A percentile compares a stretch with the other conserved stretches of the same genome.
These are phyloP conservation scores for Hypoxylon cercidicola DNA, from an alignment of 495 filamentous ascomycete species.

Conservation along the genomic window DNA sequence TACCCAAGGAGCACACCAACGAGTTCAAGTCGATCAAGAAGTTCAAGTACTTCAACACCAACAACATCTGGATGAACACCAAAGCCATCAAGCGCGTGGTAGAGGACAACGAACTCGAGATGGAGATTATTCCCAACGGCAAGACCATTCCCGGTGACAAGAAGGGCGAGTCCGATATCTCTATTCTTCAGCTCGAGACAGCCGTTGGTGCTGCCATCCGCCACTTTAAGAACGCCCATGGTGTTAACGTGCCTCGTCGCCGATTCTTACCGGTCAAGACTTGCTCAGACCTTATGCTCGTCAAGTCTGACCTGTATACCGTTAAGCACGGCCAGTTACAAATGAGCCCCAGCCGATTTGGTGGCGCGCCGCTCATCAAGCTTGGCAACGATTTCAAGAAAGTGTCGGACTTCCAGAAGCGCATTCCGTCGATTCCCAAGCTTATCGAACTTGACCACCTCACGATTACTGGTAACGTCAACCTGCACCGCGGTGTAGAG, in stretches of 20 bases:
- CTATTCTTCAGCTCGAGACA: slow-evolving; percentile 97
- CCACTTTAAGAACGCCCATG: slow-evolving; percentile 98
- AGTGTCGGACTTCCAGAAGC: slow-evolving; percentile 99
- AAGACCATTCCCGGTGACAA: slow-evolving; percentile 98
- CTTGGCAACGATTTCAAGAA: slow-evolving; percentile 99
- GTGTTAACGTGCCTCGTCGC: slow-evolving; percentile 97
- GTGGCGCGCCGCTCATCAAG: slow-evolving; percentile 99
- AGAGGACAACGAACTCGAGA: slow-evolving; percentile 96
- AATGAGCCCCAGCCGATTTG: slow-evolving; percentile 95
- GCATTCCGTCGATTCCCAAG: slow-evolving; percentile 94
- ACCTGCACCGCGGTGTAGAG: slow-evolving; percentile 92
- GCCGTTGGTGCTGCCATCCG: slow-evolving; percentile 98
- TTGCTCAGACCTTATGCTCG: slow-evolving; percentile 98
- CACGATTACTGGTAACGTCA: slow-evolving; percentile 96
- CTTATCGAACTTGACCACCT: slow-evolving; percentile 98
- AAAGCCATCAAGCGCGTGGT: slow-evolving; percentile 98
- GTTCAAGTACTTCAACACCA: slow-evolving; percentile 99
- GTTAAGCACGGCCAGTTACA: slow-evolving; percentile 98
- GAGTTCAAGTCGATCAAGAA: slow-evolving; percentile 99
- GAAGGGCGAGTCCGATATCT: slow-evolving; percentile 98
- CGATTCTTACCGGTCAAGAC: slow-evolving; percentile 99
- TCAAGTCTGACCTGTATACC: slow-evolving; percentile 99
- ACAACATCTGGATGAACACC: slow-evolving; percentile 99
- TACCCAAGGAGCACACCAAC: slow-evolving; percentile 99
- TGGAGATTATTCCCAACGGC: slow-evolving; percentile 99